Conservation (phyloP, 805 yeast genomes). For the Suhomyces vadensis region DNA sequence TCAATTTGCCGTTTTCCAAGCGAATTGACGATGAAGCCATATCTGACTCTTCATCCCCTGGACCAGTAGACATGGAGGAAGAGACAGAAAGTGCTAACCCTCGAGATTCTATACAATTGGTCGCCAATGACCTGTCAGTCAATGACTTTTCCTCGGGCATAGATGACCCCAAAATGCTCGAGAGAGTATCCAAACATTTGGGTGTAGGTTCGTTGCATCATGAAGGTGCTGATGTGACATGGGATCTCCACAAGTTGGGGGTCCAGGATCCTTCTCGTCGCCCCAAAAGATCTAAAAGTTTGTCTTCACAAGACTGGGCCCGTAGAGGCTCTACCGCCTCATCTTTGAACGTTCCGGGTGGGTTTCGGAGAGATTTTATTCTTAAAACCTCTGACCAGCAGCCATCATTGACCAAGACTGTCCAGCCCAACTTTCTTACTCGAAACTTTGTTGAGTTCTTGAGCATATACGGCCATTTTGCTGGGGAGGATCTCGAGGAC, state of each 20-base stretch:
- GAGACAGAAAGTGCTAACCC: not conserved
- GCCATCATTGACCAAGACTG: slow-evolving; percentile 17
- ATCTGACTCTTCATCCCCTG: not conserved
- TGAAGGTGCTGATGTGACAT: slow-evolving; percentile 54
- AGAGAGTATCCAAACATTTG: slow-evolving; percentile 38
- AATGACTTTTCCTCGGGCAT: slow-evolving; percentile 19
- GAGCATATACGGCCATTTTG: slow-evolving; percentile 81
- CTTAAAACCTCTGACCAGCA: slow-evolving; percentile 22
- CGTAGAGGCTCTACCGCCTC: slow-evolving; percentile 68
- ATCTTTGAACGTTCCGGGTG: slow-evolving; percentile 76
- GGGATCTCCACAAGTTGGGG: slow-evolving; percentile 42
- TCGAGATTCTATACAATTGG: not conserved
- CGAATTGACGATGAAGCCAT: slow-evolving; percentile 11
- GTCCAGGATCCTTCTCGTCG: slow-evolving; percentile 3
- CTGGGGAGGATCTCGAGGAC: slow-evolving; percentile 78
- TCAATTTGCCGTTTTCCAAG: slow-evolving; percentile 8
- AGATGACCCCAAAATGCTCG: slow-evolving; percentile 34
- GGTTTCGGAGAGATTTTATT: slow-evolving; percentile 73
- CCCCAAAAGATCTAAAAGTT: slow-evolving; percentile 18
- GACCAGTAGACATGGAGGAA: not conserved
- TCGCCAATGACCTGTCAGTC: slow-evolving; percentile 1
- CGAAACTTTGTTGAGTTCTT: slow-evolving; percentile 75
- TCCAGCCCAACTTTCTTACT: slow-evolving; percentile 54
- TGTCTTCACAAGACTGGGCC: slow-evolving; percentile 24
- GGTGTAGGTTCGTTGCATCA: slow-evolving; percentile 36